These are phyloP conservation scores for Aristolochia contorta DNA, from an alignment of 164 flowering plant genomes.

Conservation along the genomic window DNA sequence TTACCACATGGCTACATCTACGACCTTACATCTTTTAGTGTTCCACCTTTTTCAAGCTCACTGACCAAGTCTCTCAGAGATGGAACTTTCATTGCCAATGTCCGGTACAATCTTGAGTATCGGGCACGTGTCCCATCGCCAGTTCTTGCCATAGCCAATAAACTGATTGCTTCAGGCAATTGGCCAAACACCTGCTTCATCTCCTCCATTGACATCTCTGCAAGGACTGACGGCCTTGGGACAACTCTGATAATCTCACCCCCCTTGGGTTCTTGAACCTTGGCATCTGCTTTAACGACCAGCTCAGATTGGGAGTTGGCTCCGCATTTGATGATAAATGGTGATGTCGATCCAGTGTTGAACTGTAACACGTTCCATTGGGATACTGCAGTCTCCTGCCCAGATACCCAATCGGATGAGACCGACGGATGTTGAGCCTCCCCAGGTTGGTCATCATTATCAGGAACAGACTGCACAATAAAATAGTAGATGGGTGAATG, in stretches of 20 bases:
- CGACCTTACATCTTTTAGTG: conserved; percentile 60
- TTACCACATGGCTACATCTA: conserved; percentile 8
- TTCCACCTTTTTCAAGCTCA: conserved; percentile 91
- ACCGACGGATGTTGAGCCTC: conserved; percentile 22
- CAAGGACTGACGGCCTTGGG: conserved; percentile 78
- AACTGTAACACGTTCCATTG: conserved; percentile 98
- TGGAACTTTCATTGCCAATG: conserved; percentile 95
- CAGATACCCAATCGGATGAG: conserved; percentile 28
- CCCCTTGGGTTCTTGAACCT: conserved; percentile 83
- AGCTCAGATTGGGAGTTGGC: conserved; percentile 85
- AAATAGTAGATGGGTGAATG: neutral
- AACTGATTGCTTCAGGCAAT: conserved; percentile 88
- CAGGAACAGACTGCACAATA: conserved; percentile 53
- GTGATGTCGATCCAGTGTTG: conserved; percentile 81
- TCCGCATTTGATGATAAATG: conserved; percentile 94
- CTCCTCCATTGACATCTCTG: conserved; percentile 78
- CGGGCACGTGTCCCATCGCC: conserved; percentile 97
- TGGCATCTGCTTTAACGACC: conserved; percentile 86
- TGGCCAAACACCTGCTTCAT: conserved; percentile 72
- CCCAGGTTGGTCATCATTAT: conserved; percentile 50
- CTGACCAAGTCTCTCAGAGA: conserved; percentile 72
- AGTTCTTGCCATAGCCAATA: conserved; percentile 86
- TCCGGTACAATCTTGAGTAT: conserved; percentile 83
- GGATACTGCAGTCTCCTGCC: conserved; percentile 63
- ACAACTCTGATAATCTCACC: conserved; percentile 89